phyloP scores from a whole-genome alignment of 306 rosid species.

The Inga leiocalycina region DNA sequence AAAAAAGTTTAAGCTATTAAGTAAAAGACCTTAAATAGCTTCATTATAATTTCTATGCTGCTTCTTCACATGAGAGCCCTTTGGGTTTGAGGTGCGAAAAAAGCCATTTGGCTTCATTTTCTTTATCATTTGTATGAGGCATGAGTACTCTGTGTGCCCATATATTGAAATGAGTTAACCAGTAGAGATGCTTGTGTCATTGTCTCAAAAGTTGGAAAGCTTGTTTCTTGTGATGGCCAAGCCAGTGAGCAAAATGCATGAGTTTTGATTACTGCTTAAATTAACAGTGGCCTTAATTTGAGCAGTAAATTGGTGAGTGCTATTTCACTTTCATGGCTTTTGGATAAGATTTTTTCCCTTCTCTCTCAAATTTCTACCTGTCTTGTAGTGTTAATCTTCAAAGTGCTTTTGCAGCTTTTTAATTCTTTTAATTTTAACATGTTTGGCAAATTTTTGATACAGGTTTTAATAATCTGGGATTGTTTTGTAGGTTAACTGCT shows the following conservation, averaged over 20 bases:
- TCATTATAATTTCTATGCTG: not conserved
- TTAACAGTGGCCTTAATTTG: conserved; percentile 2
- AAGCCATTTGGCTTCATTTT: not conserved
- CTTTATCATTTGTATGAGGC: not conserved
- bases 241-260: not conserved
- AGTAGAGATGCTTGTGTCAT: not conserved
- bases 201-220: conserved; percentile 21
- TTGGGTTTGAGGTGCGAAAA: not conserved
- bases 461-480: not conserved
- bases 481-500: conserved; percentile 78
- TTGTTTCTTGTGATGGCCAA: not conserved
- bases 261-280: conserved; percentile 5
- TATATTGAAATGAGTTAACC: not conserved
- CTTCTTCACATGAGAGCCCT: not conserved
- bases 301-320: not conserved
- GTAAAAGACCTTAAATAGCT: not conserved
- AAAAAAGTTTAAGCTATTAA: not conserved
- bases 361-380: not conserved
- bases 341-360: not conserved
- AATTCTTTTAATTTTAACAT: not conserved
- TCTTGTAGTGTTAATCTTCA: conserved; percentile 15
- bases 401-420: conserved; percentile 25
- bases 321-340: conserved; percentile 3
- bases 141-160: not conserved
- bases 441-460: not conserved